Percentiles rank a stretch among this genome's conserved stretches.
phyloP scores from a whole-genome alignment of 805 yeast genomes.

The Sugiyamaella smithiae region DNA sequence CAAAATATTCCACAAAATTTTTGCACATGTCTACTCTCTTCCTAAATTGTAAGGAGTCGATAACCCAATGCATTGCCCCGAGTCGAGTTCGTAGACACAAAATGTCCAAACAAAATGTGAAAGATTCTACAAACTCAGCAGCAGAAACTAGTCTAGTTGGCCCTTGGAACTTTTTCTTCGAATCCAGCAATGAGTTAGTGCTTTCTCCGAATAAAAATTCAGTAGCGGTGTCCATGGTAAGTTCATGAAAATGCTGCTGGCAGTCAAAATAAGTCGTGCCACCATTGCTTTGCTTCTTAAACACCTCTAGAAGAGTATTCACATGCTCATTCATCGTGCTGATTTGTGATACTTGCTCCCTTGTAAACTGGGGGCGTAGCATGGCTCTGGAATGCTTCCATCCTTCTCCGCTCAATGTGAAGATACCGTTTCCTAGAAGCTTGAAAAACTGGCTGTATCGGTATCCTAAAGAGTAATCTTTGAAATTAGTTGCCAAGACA shows the following conservation, averaged over 20 bases:
- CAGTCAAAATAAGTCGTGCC: constrained; percentile 26
- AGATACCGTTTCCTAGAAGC: constrained; percentile 37
- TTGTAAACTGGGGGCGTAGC: constrained; percentile 37
- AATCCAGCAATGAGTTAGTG: constrained; percentile 25
- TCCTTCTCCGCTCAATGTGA: constrained; percentile 35
- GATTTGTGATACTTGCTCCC: constrained; percentile 33
- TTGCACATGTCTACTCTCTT: constrained; percentile 34
- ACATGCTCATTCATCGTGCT: constrained; percentile 29
- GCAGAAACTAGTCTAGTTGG: constrained; percentile 20
- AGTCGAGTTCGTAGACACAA: constrained; percentile 21
- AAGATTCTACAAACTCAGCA: constrained; percentile 18
- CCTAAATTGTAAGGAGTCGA: constrained; percentile 31
- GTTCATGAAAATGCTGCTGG: constrained; percentile 30
- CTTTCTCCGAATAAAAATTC: constrained; percentile 36
- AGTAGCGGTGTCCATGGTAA: constrained; percentile 37
- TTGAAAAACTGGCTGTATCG: constrained; percentile 30
- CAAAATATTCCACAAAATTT: constrained; percentile 41
- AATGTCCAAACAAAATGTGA: constrained; percentile 23
- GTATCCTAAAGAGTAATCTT: constrained; percentile 32
- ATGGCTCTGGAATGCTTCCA: constrained; percentile 39
- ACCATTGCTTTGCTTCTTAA: constrained; percentile 4
- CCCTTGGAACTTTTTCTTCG: constrained; percentile 10
- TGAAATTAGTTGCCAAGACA: constrained; percentile 33
- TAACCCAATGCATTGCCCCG: constrained; percentile 24
- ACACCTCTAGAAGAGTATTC: constrained; percentile 21